Evolutionary conservation across 1,139 yeast genomes (phyloP), one percentile per base, ranked within the genome.

Genomic region (Lodderomyces metapsilosis): DNA sequence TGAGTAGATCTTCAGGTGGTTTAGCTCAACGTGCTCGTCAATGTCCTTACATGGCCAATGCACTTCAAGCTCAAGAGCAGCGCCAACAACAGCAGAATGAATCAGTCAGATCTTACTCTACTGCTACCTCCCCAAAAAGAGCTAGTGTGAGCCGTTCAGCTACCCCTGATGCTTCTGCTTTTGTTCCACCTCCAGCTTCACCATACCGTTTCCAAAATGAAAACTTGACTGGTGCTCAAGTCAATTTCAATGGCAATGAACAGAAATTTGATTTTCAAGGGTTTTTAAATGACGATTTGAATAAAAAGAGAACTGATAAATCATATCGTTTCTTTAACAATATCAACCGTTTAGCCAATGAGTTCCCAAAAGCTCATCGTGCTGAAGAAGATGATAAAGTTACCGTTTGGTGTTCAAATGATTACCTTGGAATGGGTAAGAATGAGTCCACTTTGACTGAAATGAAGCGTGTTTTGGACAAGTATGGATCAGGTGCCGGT

Each of bases 401-500:
- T 46, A 88, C 96, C 44, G 98, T 92, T 44, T 92, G 98, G 98
- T 92, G 98, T 59, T 89, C 98, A 36, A 92, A 92, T 63, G 99
- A 92, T 65, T 92, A 92, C 65, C 74, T 92, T 49, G 97, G 98
- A 15, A 87, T 94, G 94, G 94, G 97, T 40, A 81, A 79, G 58
- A 85, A 92, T 62, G 76, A 76, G 48, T 70, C 71, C 45, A 92
- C 92, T 36, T 68, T 88, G 48, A 68, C 76, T 18, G 83, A 82
- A 45, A 92, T 92, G 95, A 85, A 84, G 55, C 61, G 72, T 39
- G 84, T 95, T 18, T 76, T 92, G 63, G 88, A 85, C 57, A 83
- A 80, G 70, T 92, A 92, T 62, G 99, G 99, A 53, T 85, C 96
- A 11, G 99, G 99, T 55, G 96, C 98, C 12, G 99, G 99, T 57